Evolutionary conservation across 2,329 filamentous ascomycete species (phyloP), one percentile per base, ranked within the genome.

Genomic region (Penicillium glabrum): DNA sequence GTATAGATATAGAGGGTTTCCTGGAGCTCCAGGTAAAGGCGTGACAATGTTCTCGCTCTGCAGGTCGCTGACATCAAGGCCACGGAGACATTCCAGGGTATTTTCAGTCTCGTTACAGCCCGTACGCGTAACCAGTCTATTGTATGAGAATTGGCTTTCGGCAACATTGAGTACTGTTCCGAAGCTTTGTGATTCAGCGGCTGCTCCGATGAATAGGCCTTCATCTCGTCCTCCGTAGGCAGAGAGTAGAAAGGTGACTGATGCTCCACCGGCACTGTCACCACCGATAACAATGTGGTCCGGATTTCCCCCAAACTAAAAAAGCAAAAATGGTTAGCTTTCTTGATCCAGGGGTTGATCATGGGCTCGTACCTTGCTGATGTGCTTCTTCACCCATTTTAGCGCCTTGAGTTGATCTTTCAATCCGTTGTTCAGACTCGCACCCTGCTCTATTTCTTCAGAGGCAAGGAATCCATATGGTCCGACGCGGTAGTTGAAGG

Each of bases 401-500:
- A 92, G 71, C 0, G 84, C 86, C 66, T 88, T 87, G 51, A 86
- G 77, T 71, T 91, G 88, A 69, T 92, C 89, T 33, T 83, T 82
- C 1, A 92, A 76, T 1, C 89, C 89, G 63, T 86, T 86, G 70
- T 92, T 92, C 35, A 86, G 68, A 56, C 81, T 83, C 3, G 83
- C 82, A 5, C 73, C 62, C 61, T 58, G 31, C 31, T 74, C 62
- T 1, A 87, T 72, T 63, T 88, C 82, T 16, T 82, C 75, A 54
- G 85, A 79, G 1, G 84, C 83, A 13, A 93, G 78, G 68, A 92
- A 93, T 0, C 90, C 89, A 62, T 86, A 91, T 0, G 84, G 82
- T 0, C 89, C 89, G 11, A 93, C 88, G 5, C 90, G 86, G 69
- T 93, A 92, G 73, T 91, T 92, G 73, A 90, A 82, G 10, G 81